Evolutionary conservation across 257 asterid genomes (phyloP), one percentile per base, ranked within the genome.

Genomic region (Rehmannia glutinosa): DNA sequence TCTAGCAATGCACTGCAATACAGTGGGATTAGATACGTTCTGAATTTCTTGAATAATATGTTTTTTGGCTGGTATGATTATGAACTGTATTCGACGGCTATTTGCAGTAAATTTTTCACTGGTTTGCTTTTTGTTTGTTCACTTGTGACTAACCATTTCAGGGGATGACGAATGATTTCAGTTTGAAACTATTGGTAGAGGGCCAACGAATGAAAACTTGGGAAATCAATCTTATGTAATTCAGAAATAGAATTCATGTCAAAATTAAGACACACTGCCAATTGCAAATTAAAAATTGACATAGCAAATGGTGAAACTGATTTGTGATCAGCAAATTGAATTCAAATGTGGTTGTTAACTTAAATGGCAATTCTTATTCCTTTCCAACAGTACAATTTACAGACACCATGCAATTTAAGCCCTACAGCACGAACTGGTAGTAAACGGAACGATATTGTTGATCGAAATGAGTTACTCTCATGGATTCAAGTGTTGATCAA

Each of bases 401-500:
- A 42, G 20, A 62, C 10, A 32, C 2, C 32, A 35, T 46, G 49
- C 32, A 58, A 9, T 27, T 8, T 15, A n/a, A 46, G 43, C 20
- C 6, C 8, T 16, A 69, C 66, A 28, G 39, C 33, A 59, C 52
- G 4, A 42, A 25, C 16, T 60, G 16, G 54, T 53, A 23, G 52
- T 54, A 11, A 66, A 55, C 33, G 41, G 41, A 28, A 49, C 12
- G 1, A 23, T 35, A 13, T 43, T 20, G 17, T 41, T 41, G 24
- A 54, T 43, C 41, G 15, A 53, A 9, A 11, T 8, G 39, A 24
- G 35, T 2, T 15, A 13, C 15, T 45, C 60, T 70, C 66, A 70
- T 11, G 66, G 71, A 5, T 53, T 66, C 4, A 59, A 46, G 71
- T 76, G 64, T 60, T 59, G 70, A 71, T 76, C 81, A 32, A 76